These are phyloP conservation scores for Tetrapisispora fleetii DNA, from an alignment of 805 yeast genomes.

Conservation along the genomic window DNA sequence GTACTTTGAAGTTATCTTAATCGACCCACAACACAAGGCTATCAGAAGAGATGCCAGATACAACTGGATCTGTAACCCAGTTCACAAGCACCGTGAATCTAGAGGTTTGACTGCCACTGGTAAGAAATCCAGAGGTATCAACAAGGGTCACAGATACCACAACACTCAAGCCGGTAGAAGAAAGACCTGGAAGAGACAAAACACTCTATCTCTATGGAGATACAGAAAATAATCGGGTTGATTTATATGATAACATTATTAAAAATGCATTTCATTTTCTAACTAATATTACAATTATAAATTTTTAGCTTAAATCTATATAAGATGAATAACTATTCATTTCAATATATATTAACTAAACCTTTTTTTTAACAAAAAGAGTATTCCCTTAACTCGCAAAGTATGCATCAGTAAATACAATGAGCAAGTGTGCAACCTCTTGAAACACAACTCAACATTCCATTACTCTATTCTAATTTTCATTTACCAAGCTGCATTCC, in stretches of 20 bases:
- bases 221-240: conserved; percentile 67
- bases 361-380: background rate
- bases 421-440: too few species aligned
- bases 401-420: too few species aligned
- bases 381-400: too few species aligned
- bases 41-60: conserved; percentile 96
- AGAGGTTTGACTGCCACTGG: conserved; percentile 98
- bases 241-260: conserved; percentile 1
- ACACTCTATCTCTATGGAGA: conserved; percentile 98
- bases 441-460: too few species aligned
- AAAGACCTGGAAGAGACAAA: conserved; percentile 99
- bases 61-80: conserved; percentile 99
- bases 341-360: background rate
- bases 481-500: too few species aligned
- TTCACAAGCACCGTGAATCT: conserved; percentile 99
- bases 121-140: conserved; percentile 99
- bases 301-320: background rate
- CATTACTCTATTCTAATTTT: too few species aligned
- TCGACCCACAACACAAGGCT: conserved; percentile 97
- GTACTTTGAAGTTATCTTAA: conserved; percentile 95
- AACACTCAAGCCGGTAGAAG: conserved; percentile 98
- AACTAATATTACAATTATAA: background rate
- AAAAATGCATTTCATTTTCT: background rate
- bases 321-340: background rate
- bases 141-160: conserved; percentile 99